phyloP scores from a whole-genome alignment of 805 yeast species.

The Yarrowia osloensis region DNA sequence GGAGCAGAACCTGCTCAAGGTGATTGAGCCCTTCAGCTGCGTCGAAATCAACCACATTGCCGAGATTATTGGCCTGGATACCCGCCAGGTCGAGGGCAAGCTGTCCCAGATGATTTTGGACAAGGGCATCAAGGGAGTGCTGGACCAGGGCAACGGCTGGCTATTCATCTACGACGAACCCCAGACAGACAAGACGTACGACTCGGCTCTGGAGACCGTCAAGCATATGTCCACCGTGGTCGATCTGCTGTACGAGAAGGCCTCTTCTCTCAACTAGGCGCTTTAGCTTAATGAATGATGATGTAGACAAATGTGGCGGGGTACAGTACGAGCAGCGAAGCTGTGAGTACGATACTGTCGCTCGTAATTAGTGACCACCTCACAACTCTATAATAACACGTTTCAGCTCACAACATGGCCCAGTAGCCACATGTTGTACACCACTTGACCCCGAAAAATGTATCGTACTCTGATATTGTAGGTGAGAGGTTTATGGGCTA shows the following conservation, averaged over 20 bases:
- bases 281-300: not conserved
- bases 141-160: conserved; percentile 99
- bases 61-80: conserved; percentile 80
- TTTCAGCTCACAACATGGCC: no score
- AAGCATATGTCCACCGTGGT: conserved; percentile 86
- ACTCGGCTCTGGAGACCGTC: conserved; percentile 80
- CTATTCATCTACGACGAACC: conserved; percentile 88
- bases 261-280: conserved; percentile 69
- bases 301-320: not conserved
- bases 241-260: conserved; percentile 90
- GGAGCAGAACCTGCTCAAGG: conserved; percentile 89
- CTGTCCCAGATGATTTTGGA: conserved; percentile 95
- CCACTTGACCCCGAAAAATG: no score
- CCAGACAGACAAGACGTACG: conserved; percentile 82
- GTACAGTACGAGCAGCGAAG: no score
- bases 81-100: conserved; percentile 89
- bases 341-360: no score
- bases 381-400: no score
- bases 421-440: no score
- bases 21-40: conserved; percentile 93
- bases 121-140: conserved; percentile 90
- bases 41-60: conserved; percentile 93
- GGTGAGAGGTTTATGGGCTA: no score
- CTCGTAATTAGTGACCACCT: no score
- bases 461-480: no score